These are phyloP conservation scores for Casaregolazyma lundiana DNA, from an alignment of 1,139 yeast species.

Conservation along the genomic window DNA sequence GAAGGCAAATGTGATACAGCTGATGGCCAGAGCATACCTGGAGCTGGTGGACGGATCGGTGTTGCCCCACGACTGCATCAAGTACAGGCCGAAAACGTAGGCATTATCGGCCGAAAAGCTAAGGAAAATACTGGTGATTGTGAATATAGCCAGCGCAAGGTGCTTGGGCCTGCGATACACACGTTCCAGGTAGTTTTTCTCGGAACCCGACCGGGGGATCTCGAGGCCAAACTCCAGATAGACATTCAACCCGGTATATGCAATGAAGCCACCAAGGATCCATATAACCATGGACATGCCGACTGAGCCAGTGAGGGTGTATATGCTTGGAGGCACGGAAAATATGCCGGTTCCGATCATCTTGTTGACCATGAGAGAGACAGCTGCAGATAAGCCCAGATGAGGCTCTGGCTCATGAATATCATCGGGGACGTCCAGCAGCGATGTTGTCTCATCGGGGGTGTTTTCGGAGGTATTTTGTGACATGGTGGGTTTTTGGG, in stretches of 20 bases:
- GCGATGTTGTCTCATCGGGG: background rate
- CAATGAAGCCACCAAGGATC: conserved; percentile 68
- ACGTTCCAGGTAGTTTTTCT: conserved; percentile 69
- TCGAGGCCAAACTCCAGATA: conserved; percentile 78
- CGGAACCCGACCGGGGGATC: conserved; percentile 77
- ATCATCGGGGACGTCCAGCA: background rate
- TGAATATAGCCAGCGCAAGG: conserved; percentile 65
- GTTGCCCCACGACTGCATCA: conserved; percentile 61
- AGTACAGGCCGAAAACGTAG: conserved; percentile 44
- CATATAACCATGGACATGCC: conserved; percentile 66
- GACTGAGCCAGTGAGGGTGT: conserved; percentile 61
- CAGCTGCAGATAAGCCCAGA: conserved; percentile 43
- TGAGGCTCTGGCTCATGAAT: conserved; percentile 6
- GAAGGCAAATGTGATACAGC: conserved; percentile 64
- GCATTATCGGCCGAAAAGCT: conserved; percentile 81
- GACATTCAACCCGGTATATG: conserved; percentile 63
- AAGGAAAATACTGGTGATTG: conserved; percentile 56
- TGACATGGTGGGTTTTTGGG: too few relatives aligned
- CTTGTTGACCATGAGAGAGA: conserved; percentile 63
- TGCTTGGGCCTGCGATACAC: conserved; percentile 62
- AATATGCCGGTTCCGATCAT: conserved; percentile 83
- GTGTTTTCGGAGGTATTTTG: too few relatives aligned
- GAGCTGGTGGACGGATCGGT: conserved; percentile 34
- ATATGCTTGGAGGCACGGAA: conserved; percentile 70
- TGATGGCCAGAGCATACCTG: conserved; percentile 35